Conservation (phyloP, 495 filamentous ascomycete genomes). For the Penicillium pulvis region DNA sequence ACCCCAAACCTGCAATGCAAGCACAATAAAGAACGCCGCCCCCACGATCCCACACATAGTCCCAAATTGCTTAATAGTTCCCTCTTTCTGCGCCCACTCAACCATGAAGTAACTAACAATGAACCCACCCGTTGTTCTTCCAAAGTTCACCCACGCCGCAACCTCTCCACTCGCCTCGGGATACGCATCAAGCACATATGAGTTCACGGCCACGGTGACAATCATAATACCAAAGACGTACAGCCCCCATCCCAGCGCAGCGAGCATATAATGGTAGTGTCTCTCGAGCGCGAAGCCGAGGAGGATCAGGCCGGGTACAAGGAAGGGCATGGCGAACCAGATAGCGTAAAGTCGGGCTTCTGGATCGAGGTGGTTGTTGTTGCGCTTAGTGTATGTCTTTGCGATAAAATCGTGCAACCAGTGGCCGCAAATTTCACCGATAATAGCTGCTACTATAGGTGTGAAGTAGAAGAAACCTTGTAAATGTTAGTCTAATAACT, state of each 20-base stretch:
- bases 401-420: slow-evolving; percentile 61
- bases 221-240: slow-evolving; percentile 67
- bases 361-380: slow-evolving; percentile 58
- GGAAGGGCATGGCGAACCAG: slow-evolving; percentile 51
- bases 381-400: slow-evolving; percentile 46
- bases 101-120: slow-evolving; percentile 57
- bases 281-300: slow-evolving; percentile 57
- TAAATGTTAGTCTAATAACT: neutral
- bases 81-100: slow-evolving; percentile 31
- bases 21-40: slow-evolving; percentile 41
- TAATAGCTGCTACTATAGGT: slow-evolving; percentile 52
- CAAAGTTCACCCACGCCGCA: slow-evolving; percentile 53
- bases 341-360: slow-evolving; percentile 55
- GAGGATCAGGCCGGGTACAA: slow-evolving; percentile 53
- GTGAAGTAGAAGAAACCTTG: slow-evolving; percentile 62
- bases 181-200: slow-evolving; percentile 62
- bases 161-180: slow-evolving; percentile 59
- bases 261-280: slow-evolving; percentile 57
- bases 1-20: slow-evolving; percentile 47
- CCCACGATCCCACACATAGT: slow-evolving; percentile 51
- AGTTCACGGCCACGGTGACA: slow-evolving; percentile 60
- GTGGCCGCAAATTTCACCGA: slow-evolving; percentile 58
- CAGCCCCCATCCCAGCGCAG: slow-evolving; percentile 55
- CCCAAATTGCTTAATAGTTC: slow-evolving; percentile 46
- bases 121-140: slow-evolving; percentile 49